These are phyloP conservation scores for Aschersonia sp. DNA, from an alignment of 2,329 filamentous ascomycete genomes.

Conservation along the genomic window DNA sequence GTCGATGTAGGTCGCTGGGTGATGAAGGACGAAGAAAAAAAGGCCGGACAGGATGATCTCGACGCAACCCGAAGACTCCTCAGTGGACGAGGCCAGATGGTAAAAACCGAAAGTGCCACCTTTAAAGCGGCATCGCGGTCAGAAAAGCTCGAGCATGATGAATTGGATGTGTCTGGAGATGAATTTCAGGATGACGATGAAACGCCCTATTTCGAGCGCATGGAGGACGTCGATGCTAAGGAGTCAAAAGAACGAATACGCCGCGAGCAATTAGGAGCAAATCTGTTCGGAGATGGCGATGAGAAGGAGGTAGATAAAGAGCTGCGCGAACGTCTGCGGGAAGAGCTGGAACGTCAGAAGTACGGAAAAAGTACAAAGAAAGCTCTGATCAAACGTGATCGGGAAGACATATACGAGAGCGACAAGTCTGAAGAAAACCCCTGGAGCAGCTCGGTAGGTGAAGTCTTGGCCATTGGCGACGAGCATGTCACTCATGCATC, in stretches of 20 bases:
- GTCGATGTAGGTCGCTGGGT: conserved; percentile 68
- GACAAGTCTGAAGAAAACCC: conserved; percentile 37
- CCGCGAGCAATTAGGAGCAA: conserved; percentile 72
- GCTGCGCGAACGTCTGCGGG: conserved; percentile 52
- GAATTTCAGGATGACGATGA: conserved; percentile 87
- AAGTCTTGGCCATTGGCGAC: neutral
- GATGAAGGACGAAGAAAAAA: conserved; percentile 52
- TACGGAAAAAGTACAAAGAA: conserved; percentile 69
- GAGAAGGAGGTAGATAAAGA: conserved; percentile 64
- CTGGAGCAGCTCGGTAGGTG: conserved; percentile 23
- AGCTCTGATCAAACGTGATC: conserved; percentile 70
- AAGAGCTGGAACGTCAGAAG: conserved; percentile 53
- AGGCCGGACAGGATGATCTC: conserved; percentile 39
- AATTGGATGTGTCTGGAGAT: conserved; percentile 52
- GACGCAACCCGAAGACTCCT: conserved; percentile 41
- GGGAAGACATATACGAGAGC: conserved; percentile 73
- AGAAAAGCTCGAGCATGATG: conserved; percentile 57
- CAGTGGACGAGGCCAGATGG: conserved; percentile 36
- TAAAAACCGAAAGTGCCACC: conserved; percentile 56
- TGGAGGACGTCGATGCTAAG: conserved; percentile 70
- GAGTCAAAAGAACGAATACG: conserved; percentile 59
- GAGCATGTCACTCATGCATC: conserved; percentile 7
- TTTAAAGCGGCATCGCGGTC: conserved; percentile 45
- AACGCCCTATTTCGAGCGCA: conserved; percentile 56
- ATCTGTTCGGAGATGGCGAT: conserved; percentile 59